A percentile compares a stretch with the other conserved stretches of the same genome.
Conservation (phyloP, 106 monocot genomes). For the Alisma plantagoaquatica region DNA sequence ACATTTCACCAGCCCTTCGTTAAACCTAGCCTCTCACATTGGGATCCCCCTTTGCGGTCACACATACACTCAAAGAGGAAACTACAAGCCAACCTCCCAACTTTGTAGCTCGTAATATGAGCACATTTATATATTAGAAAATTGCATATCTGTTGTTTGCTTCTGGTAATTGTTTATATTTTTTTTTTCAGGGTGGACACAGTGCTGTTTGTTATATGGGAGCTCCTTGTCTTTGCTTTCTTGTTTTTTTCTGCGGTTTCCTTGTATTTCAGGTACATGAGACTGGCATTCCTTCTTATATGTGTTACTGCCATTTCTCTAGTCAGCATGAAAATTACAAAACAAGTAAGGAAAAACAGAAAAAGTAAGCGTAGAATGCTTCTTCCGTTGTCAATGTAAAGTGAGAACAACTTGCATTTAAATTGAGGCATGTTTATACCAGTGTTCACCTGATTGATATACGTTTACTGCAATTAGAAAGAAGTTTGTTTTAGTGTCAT, state of each 20-base stretch:
- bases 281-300: constrained; percentile 47
- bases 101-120: no score
- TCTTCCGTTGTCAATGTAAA: constrained; percentile 81
- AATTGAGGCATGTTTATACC: no score
- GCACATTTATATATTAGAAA: no score
- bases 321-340: constrained; percentile 56
- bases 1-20: no score
- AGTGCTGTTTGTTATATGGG: constrained; percentile 43
- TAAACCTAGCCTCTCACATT: no score
- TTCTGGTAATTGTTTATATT: not conserved
- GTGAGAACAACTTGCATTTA: not conserved
- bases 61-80: no score
- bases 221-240: constrained; percentile 68
- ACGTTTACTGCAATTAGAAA: no score
- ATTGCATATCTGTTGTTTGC: no score
- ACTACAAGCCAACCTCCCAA: no score
- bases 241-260: constrained; percentile 55
- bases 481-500: no score
- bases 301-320: constrained; percentile 34
- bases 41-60: no score
- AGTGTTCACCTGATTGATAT: no score
- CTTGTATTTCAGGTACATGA: constrained; percentile 68
- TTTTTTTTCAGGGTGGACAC: constrained; percentile 56
- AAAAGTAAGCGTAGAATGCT: constrained; percentile 86
- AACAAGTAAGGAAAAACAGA: constrained; percentile 54